phyloP scores from a whole-genome alignment of 2,329 filamentous ascomycete genomes.

The Tympanopsis confertula region DNA sequence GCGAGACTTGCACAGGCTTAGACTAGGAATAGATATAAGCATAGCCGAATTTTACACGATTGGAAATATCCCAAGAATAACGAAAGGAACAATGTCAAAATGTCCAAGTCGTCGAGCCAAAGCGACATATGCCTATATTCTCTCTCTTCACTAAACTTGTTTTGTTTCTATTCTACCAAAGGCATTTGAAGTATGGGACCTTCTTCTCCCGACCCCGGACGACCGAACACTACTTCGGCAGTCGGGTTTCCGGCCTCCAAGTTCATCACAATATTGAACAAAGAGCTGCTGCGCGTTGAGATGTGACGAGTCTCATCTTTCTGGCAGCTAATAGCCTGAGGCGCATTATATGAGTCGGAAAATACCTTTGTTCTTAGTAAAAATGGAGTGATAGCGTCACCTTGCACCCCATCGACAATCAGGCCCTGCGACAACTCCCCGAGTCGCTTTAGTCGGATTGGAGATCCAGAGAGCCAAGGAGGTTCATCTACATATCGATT shows the following conservation, averaged over 20 bases:
- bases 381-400: constrained; percentile 2
- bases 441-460: constrained; percentile 12
- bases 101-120: too few relatives aligned
- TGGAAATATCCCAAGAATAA: too few relatives aligned
- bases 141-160: too few relatives aligned
- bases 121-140: too few relatives aligned
- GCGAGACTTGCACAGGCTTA: too few relatives aligned
- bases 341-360: constrained; percentile 16
- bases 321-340: constrained; percentile 15
- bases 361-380: constrained; percentile 16
- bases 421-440: constrained; percentile 10
- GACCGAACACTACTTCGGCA: background rate
- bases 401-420: background rate
- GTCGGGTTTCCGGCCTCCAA: background rate
- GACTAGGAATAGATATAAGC: too few relatives aligned
- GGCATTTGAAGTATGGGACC: background rate
- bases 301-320: constrained; percentile 10
- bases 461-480: constrained; percentile 14
- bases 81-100: too few relatives aligned
- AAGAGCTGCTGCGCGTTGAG: constrained; percentile 5
- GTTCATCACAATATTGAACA: background rate
- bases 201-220: background rate
- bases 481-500: constrained; percentile 12
- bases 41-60: too few relatives aligned
- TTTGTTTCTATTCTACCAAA: too few relatives aligned